Conservation (phyloP, 2,329 filamentous ascomycete genomes). For the Amauroascus verrucosus region DNA sequence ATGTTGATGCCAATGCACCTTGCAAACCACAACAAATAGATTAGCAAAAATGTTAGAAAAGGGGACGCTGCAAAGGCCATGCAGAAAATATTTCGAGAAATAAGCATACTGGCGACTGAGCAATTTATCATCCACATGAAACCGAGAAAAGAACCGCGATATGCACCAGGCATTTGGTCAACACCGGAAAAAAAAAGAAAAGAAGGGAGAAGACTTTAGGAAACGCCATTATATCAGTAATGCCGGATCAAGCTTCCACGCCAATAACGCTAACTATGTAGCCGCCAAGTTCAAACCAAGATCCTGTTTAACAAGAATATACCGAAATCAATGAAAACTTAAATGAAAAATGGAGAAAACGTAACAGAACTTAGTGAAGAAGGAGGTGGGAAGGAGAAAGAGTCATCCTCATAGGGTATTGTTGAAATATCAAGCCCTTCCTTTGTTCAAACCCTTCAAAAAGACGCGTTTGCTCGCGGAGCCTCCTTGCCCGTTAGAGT, state of each 20-base stretch:
- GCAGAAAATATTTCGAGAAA: neutral
- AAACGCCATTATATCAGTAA: neutral
- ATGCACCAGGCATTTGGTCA: conserved; percentile 1
- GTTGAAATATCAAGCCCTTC: conserved; percentile 8
- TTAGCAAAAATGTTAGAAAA: neutral
- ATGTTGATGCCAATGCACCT: neutral
- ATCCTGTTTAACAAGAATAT: neutral
- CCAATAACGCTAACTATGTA: neutral
- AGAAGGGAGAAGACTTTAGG: neutral
- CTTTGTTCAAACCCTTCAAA: conserved; percentile 27
- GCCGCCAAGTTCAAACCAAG: neutral
- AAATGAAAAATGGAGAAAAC: neutral
- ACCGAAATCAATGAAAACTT: neutral
- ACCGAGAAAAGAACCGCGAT: neutral
- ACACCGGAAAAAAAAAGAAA: neutral
- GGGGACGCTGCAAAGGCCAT: neutral
- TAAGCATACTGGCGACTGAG: neutral
- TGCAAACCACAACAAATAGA: neutral
- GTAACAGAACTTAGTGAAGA: neutral
- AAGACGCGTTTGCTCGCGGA: conserved; percentile 29
- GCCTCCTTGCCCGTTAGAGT: conserved; percentile 18
- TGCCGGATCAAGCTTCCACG: neutral
- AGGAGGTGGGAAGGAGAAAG: neutral
- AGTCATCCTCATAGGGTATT: neutral
- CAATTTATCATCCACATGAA: conserved; percentile 1